Base-by-base conservation (phyloP, 177 flowering plant genomes). In the Telopea speciosissima region DNA sequence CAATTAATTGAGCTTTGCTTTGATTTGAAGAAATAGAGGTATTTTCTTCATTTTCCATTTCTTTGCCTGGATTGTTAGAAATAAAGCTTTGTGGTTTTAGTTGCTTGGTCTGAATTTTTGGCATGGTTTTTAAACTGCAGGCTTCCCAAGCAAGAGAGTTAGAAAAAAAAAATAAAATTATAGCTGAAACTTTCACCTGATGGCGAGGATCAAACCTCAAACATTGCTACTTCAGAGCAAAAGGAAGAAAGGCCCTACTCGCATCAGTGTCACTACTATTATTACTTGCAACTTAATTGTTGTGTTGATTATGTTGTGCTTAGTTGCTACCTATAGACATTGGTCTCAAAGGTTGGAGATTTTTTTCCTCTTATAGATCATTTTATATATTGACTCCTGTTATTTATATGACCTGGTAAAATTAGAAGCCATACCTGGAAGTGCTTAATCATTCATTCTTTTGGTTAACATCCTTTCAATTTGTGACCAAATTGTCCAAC, bases 201-300 rank as follows among this genome's bases (percentile, higher is more conserved):
- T 94, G 98, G 98, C 90, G 8, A 86, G 90, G 79, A 94, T 94
- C 65, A 94, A 94, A 70, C 97, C 97, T 70, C 97, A 94, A 77
- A 81, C 97, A 33, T 76, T 91, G 67, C 73, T 94, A 56, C 89
- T 74, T 24, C 98, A 94, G 69, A 94, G 98, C 88, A 94, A 94
- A 78, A 91, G 83, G 89, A 94, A 91, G 86, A 94, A 91, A 75
- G 90, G 79, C 19, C 93, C 97, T 6, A 79, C 84, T 74, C 85
- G 88, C 49, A 83, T 91, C 69, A 88, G 93, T 71, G 68, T 77
- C 24, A 75, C 88, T 25, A 89, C 93, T 11, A 83, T 91, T 59
- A 64, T 86, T 9, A 24, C 86, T 24, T 85, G 83, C 81, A 79
- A 77, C 68, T 76, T 89, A 68, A 58, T 88, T 67, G 76, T 90